phyloP scores from a whole-genome alignment of 805 yeast genomes.

The Teunomyces atbi region DNA sequence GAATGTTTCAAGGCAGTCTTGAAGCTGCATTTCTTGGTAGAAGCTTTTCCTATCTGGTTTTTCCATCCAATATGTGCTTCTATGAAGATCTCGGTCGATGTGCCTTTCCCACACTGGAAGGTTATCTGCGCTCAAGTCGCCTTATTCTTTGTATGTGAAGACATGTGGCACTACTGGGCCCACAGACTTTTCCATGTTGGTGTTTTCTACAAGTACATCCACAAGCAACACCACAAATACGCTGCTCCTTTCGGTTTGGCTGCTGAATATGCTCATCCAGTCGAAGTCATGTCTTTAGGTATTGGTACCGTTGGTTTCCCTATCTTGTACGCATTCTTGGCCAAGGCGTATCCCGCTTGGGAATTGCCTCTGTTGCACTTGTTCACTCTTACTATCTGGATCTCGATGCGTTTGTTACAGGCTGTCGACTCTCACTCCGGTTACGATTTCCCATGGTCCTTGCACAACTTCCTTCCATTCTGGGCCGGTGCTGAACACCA shows the following conservation, averaged over 20 bases:
- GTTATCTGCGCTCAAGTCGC: constrained; percentile 46
- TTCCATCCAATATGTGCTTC: constrained; percentile 55
- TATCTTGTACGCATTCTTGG: constrained; percentile 49
- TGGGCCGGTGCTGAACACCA: constrained; percentile 70
- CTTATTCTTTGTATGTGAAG: constrained; percentile 53
- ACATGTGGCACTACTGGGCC: constrained; percentile 61
- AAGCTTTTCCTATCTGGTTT: constrained; percentile 61
- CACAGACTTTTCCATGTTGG: constrained; percentile 58
- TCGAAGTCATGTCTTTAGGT: constrained; percentile 56
- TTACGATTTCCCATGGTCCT: constrained; percentile 61
- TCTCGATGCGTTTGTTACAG: constrained; percentile 51
- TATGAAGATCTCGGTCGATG: constrained; percentile 47
- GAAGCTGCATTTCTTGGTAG: constrained; percentile 55
- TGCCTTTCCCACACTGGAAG: constrained; percentile 51
- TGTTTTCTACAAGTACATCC: constrained; percentile 54
- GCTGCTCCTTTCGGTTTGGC: constrained; percentile 64
- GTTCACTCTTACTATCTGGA: constrained; percentile 55
- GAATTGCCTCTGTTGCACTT: constrained; percentile 43
- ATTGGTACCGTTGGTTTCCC: constrained; percentile 63
- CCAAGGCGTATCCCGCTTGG: constrained; percentile 25
- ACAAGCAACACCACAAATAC: constrained; percentile 59
- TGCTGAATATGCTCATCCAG: constrained; percentile 62
- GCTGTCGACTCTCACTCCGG: constrained; percentile 65
- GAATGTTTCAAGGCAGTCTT: constrained; percentile 59
- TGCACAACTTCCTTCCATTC: constrained; percentile 54